These are phyloP conservation scores for Monosporascus sp. DNA, from an alignment of 2,329 filamentous ascomycete genomes.

Conservation along the genomic window DNA sequence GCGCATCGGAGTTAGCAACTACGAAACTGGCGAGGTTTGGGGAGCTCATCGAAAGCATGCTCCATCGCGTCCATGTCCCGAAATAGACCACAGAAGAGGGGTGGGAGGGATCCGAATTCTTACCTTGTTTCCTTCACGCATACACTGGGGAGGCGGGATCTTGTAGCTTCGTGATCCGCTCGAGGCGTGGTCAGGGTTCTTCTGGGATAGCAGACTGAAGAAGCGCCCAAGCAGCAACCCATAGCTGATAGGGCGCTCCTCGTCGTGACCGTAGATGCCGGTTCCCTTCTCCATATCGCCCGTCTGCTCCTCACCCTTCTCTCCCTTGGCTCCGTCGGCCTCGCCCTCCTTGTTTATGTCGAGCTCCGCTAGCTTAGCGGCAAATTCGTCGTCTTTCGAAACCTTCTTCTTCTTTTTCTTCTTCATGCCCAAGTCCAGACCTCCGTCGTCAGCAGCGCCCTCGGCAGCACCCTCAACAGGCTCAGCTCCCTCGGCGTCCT, in stretches of 20 bases:
- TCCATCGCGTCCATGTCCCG: too few relatives aligned
- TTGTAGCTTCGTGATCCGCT: constrained; percentile 94
- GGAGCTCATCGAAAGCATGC: too few relatives aligned
- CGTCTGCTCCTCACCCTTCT: constrained; percentile 49
- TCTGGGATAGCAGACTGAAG: constrained; percentile 89
- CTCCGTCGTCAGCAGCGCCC: constrained; percentile 55
- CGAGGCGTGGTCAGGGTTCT: constrained; percentile 92
- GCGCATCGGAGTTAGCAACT: background rate
- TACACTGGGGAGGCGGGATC: constrained; percentile 96
- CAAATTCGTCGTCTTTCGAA: constrained; percentile 43
- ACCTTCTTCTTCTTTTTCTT: constrained; percentile 63
- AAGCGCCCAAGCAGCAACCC: constrained; percentile 82
- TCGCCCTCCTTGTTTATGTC: constrained; percentile 61
- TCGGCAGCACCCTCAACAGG: constrained; percentile 44
- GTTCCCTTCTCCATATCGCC: constrained; percentile 85
- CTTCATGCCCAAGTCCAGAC: constrained; percentile 70
- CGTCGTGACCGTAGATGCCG: constrained; percentile 83
- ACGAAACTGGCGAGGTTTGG: too few relatives aligned
- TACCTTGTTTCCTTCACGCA: constrained; percentile 94
- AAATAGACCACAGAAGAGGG: too few relatives aligned
- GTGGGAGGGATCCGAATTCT: background rate
- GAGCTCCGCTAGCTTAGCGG: constrained; percentile 57
- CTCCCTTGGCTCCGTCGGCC: constrained; percentile 39
- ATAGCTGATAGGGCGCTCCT: constrained; percentile 75
- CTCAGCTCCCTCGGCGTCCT: constrained; percentile 46